phyloP scores from a whole-genome alignment of 1,284 basidiomycete species.

The Heterobasidion irregulare region DNA sequence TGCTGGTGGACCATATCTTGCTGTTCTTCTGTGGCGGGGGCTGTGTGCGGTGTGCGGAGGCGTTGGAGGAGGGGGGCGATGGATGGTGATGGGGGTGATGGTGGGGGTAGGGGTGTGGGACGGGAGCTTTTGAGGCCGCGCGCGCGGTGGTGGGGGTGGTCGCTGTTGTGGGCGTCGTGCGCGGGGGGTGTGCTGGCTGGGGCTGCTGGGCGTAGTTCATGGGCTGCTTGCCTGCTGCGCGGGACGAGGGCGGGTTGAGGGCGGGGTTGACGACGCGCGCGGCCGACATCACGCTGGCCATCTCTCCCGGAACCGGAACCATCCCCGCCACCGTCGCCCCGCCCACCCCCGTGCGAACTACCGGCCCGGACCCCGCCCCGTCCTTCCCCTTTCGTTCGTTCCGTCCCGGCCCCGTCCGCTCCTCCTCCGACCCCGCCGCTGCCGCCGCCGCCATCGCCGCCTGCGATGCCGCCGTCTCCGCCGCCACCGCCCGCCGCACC shows the following conservation, averaged over 20 bases:
- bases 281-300: conserved; percentile 20
- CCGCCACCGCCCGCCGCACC: conserved; percentile 21
- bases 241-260: conserved; percentile 47
- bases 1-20: conserved; percentile 88
- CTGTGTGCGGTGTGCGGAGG: conserved; percentile 28
- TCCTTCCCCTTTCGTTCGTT: neutral
- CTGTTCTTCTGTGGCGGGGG: conserved; percentile 22
- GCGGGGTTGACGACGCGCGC: conserved; percentile 28
- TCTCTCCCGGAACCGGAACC: neutral
- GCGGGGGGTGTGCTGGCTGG: conserved; percentile 15
- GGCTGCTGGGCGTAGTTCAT: conserved; percentile 43
- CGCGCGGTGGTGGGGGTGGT: conserved; percentile 31
- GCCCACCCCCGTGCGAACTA: neutral
- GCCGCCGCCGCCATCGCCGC: conserved; percentile 13
- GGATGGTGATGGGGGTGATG: conserved; percentile 54
- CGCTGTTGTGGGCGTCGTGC: conserved; percentile 12
- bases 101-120: conserved; percentile 44
- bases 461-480: conserved; percentile 20
- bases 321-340: neutral
- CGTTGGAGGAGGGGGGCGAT: conserved; percentile 62
- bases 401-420: neutral
- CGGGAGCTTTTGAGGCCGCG: conserved; percentile 64
- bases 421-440: conserved; percentile 7
- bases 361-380: neutral
- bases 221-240: conserved; percentile 72